Percentiles rank a stretch among this genome's conserved stretches.
Conservation (phyloP, 1,284 basidiomycete genomes). For the Apiotrichum mycotoxinovorans region DNA sequence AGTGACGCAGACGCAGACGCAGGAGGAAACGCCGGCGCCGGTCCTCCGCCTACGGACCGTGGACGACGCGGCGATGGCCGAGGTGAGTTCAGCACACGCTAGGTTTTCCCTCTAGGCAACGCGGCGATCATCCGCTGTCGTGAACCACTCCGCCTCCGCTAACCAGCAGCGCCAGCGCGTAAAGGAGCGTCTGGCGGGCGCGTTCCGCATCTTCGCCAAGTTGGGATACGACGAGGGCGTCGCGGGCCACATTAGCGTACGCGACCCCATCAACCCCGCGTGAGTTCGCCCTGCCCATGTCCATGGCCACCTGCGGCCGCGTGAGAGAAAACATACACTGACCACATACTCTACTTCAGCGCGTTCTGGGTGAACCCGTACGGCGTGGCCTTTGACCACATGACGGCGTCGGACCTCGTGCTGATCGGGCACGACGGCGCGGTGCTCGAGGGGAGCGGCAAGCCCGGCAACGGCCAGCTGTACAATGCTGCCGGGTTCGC, state of each 20-base stretch:
- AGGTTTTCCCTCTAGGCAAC: too few species aligned
- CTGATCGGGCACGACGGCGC: conserved; percentile 56
- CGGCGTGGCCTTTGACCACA: conserved; percentile 51
- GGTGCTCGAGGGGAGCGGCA: conserved; percentile 51
- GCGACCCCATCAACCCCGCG: conserved; percentile 56
- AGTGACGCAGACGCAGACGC: too few species aligned
- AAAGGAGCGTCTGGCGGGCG: conserved; percentile 55
- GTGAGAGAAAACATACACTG: too few species aligned
- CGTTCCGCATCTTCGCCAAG: conserved; percentile 50
- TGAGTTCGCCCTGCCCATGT: conserved; percentile 25
- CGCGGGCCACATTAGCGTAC: conserved; percentile 63
- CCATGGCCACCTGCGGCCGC: background rate
- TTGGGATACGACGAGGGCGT: conserved; percentile 61
- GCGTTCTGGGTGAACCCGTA: conserved; percentile 60
- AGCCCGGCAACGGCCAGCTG: conserved; percentile 34
- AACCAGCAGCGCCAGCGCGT: conserved; percentile 51
- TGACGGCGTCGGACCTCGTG: conserved; percentile 54
- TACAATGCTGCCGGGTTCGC: conserved; percentile 56
- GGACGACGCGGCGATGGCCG: too few species aligned
- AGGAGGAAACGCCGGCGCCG: too few species aligned
- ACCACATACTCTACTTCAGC: too few species aligned
- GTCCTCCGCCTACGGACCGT: too few species aligned
- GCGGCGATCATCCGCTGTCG: too few species aligned
- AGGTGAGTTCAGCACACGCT: too few species aligned
- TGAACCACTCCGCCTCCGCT: background rate